phyloP scores from a whole-genome alignment of 2,329 filamentous ascomycete genomes.

The Alternaria alternata region DNA sequence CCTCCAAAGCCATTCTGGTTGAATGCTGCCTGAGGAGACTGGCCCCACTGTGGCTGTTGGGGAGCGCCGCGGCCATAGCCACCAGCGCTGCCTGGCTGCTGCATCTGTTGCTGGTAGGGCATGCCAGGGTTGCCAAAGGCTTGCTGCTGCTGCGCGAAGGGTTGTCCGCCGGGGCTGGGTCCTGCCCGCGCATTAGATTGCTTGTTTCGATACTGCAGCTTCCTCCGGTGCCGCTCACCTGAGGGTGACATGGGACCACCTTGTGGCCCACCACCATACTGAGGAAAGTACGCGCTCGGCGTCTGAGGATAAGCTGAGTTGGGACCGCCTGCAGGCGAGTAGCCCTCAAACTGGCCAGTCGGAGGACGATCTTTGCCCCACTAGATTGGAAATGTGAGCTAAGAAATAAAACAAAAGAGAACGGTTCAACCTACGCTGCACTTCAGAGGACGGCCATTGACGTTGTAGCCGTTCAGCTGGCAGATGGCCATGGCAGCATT shows the following conservation, averaged over 20 bases:
- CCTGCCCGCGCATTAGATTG: conserved; percentile 55
- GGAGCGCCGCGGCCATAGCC: conserved; percentile 81
- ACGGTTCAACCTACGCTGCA: conserved; percentile 81
- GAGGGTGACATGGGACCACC: conserved; percentile 66
- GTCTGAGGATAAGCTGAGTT: conserved; percentile 79
- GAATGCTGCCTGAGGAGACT: conserved; percentile 57
- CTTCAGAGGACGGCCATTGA: conserved; percentile 95
- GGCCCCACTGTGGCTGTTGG: conserved; percentile 62
- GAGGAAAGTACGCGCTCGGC: conserved; percentile 85
- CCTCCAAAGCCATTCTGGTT: conserved; percentile 66
- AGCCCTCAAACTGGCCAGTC: conserved; percentile 81
- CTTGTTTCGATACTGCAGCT: conserved; percentile 47
- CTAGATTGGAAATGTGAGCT: conserved; percentile 61
- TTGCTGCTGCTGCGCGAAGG: conserved; percentile 62
- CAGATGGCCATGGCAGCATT: conserved; percentile 99
- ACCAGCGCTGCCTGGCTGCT: conserved; percentile 71
- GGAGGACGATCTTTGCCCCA: conserved; percentile 99
- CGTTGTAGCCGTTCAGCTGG: conserved; percentile 96
- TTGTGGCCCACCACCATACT: conserved; percentile 77
- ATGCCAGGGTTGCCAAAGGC: conserved; percentile 69
- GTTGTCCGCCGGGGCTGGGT: conserved; percentile 68
- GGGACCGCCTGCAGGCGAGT: conserved; percentile 77
- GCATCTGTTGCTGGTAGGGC: conserved; percentile 56
- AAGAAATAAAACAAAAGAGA: conserved; percentile 29
- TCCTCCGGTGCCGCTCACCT: conserved; percentile 55